Evolutionary conservation across 164 flowering plant genomes (phyloP), one percentile per base, ranked within the genome.

Genomic region (Magnolia officinalis): DNA sequence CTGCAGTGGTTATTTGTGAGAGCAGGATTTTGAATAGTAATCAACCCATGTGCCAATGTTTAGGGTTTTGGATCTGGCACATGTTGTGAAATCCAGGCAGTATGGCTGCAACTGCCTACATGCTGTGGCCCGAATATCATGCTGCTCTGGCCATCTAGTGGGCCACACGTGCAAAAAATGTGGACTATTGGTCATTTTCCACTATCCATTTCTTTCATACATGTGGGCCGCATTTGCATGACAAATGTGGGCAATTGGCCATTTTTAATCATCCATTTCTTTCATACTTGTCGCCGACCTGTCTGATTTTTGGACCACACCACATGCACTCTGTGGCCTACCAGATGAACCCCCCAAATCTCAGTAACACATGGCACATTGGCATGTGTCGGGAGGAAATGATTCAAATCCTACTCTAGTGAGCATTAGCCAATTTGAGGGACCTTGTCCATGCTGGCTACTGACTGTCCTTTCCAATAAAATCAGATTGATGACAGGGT

Each of bases 401-500:
- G 61, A 16, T 16, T 55, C 16, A 11, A 11, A 55, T 55, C 61
- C 13, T 55, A 13, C 16, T 55, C 16, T 0, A 37, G 13, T 11
- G 61, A 11, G 19, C 61, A 9, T 55, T 55, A 13, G 13, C 61
- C 61, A 55, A 16, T 68, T 37, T 37, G 1, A 45, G 45, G 49
- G 14, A 31, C 14, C 31, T 66, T 66, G 24, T 37, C 18, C 50
- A 29, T 24, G 18, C 51, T 13, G 16, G 13, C 51, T 73, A 74
- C 90, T 89, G 74, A 88, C 88, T 72, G 63, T 49, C 71, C 79
- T 68, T 84, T 69, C 71, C 77, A 77, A 79, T 79, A 78, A 83
- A 78, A 76, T 77, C 82, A 94, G 98, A 91, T 96, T 77, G 89
- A 88, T 83, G 90, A 96, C 86, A 78, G 91, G 86, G 96, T 92